A percentile compares a stretch with the other conserved stretches of the same genome.
phyloP scores from a whole-genome alignment of 2,329 filamentous ascomycete species.

The Xylariaceae sp. region DNA sequence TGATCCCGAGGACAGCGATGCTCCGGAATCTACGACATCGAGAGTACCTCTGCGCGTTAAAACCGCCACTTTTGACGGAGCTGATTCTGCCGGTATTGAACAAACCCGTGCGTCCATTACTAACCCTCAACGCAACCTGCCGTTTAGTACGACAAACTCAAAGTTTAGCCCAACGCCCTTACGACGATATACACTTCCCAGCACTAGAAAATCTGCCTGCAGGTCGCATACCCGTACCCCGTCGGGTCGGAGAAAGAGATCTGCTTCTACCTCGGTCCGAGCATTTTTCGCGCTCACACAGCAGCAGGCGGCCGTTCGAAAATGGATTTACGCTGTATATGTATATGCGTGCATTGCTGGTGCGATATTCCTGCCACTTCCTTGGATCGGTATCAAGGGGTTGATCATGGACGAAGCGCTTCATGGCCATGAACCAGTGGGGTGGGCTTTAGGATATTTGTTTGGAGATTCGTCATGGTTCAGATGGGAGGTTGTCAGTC shows the following conservation, averaged over 20 bases:
- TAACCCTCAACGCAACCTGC: conserved; percentile 2
- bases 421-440: conserved; percentile 75
- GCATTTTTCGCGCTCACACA: conserved; percentile 82
- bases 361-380: conserved; percentile 61
- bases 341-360: conserved; percentile 70
- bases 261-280: conserved; percentile 64
- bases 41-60: conserved; percentile 24
- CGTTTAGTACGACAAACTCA: conserved; percentile 11
- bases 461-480: conserved; percentile 77
- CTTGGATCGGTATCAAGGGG: conserved; percentile 63
- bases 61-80: conserved; percentile 21
- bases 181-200: conserved; percentile 58
- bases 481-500: conserved; percentile 69
- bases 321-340: conserved; percentile 82
- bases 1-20: conserved; percentile 34
- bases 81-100: conserved; percentile 9
- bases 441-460: conserved; percentile 90
- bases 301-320: conserved; percentile 72
- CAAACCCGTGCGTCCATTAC: neutral
- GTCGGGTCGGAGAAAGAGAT: conserved; percentile 67
- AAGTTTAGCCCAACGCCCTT: conserved; percentile 17
- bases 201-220: conserved; percentile 37
- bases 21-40: conserved; percentile 5
- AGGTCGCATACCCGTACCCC: conserved; percentile 57
- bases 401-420: conserved; percentile 72